A percentile compares a stretch with the other conserved stretches of the same genome.
These are phyloP conservation scores for Leavenworthia alabamica DNA, from an alignment of 345 rosid genomes.

Conservation along the genomic window DNA sequence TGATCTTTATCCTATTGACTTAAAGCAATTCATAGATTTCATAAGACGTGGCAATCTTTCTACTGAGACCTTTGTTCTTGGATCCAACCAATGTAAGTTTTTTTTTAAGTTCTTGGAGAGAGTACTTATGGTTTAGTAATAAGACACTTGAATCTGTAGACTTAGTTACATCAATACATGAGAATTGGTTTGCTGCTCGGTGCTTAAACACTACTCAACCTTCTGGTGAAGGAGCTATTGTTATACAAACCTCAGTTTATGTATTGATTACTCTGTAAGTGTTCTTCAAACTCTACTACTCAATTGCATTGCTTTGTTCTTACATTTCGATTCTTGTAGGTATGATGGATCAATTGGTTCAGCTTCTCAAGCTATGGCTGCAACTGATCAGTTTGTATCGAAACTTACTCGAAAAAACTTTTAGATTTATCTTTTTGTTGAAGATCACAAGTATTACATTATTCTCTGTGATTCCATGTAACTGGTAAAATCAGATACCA, in stretches of 20 bases:
- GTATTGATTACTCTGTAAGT: slow-evolving; percentile 73
- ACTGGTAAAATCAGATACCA: neutral
- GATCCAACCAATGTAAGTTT: slow-evolving; percentile 62
- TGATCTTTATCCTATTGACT: slow-evolving; percentile 48
- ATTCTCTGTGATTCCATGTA: neutral
- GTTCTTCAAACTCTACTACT: neutral
- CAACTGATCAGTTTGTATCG: slow-evolving; percentile 60
- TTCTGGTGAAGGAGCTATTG: slow-evolving; percentile 79
- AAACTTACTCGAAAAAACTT: slow-evolving; percentile 38
- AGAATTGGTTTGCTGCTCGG: slow-evolving; percentile 78
- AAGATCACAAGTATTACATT: neutral
- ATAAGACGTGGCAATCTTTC: slow-evolving; percentile 59
- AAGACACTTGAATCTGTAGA: slow-evolving; percentile 36
- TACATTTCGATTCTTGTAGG: slow-evolving; percentile 26
- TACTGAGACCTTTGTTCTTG: slow-evolving; percentile 59
- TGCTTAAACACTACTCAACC: slow-evolving; percentile 54
- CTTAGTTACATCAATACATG: slow-evolving; percentile 66
- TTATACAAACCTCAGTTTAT: slow-evolving; percentile 57
- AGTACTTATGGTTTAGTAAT: slow-evolving; percentile 1
- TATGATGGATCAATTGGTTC: slow-evolving; percentile 73
- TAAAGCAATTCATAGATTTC: slow-evolving; percentile 56
- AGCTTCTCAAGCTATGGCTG: slow-evolving; percentile 64
- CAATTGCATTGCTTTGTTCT: neutral
- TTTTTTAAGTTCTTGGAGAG: neutral
- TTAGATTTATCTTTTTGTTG: slow-evolving; percentile 2